Percentiles rank a stretch among this genome's conserved stretches.
Conservation (phyloP, 2,329 filamentous ascomycete genomes). For the Hymenoscyphus infarciens region DNA sequence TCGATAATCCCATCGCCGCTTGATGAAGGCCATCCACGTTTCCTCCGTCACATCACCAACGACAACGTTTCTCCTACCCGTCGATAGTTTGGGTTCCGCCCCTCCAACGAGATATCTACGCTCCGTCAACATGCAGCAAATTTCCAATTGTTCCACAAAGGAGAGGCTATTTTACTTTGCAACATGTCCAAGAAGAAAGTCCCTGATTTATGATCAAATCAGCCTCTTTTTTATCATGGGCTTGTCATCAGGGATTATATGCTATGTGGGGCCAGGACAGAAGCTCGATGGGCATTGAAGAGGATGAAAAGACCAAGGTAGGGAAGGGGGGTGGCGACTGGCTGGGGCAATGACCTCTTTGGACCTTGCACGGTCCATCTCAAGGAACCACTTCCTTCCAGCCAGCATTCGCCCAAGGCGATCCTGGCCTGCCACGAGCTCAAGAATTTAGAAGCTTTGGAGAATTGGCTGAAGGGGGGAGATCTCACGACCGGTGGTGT, state of each 20-base stretch:
- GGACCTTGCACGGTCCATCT: not conserved
- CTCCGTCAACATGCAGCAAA: not conserved
- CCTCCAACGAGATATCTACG: not conserved
- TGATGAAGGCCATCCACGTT: not conserved
- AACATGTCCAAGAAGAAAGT: not conserved
- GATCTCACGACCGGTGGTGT: slow-evolving; percentile 6
- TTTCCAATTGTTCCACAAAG: not conserved
- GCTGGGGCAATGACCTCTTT: not conserved
- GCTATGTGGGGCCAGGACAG: not conserved
- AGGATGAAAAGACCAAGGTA: not conserved
- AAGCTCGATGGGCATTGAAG: not conserved
- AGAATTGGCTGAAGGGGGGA: slow-evolving; percentile 13
- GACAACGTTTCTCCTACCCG: not conserved
- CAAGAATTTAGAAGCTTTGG: slow-evolving; percentile 9
- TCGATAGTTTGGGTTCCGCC: not conserved
- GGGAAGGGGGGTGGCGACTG: not conserved
- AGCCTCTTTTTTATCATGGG: not conserved
- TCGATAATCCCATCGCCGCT: not conserved
- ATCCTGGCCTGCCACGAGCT: slow-evolving; percentile 19
- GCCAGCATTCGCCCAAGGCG: slow-evolving; percentile 1
- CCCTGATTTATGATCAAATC: not conserved
- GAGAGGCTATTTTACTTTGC: not conserved
- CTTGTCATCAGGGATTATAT: not conserved
- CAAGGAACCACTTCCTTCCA: slow-evolving; percentile 1
- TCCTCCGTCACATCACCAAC: not conserved